Evolutionary conservation across 2,329 filamentous ascomycete species (phyloP).

Genomic region (Aspergillus tamarii): DNA sequence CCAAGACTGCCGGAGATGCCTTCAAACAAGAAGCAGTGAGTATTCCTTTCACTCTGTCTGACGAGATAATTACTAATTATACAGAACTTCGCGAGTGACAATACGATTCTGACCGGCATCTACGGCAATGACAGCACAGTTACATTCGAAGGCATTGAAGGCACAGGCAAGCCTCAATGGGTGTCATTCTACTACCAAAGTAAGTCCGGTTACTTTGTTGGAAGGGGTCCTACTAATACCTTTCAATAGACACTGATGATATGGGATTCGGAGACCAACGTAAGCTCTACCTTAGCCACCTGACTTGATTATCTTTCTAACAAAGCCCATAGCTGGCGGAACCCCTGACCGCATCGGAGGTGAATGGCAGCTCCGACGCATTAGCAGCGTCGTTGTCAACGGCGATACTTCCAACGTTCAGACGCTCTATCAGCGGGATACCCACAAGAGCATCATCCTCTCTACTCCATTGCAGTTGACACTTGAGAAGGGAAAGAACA

Average conservation of each 20-base stretch:
- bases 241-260: conserved; percentile 25
- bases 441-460: conserved; percentile 63
- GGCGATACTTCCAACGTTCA: conserved; percentile 53
- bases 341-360: conserved; percentile 63
- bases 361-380: conserved; percentile 61
- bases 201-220: background rate
- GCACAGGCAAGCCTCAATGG: conserved; percentile 58
- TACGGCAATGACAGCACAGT: conserved; percentile 59
- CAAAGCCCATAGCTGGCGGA: conserved; percentile 47
- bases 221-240: background rate
- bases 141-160: conserved; percentile 54
- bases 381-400: conserved; percentile 64
- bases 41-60: background rate
- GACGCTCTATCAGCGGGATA: conserved; percentile 58
- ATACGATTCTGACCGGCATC: conserved; percentile 56
- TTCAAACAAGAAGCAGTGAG: conserved; percentile 58
- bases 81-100: conserved; percentile 52
- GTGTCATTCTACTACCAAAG: conserved; percentile 62
- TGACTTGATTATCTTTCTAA: background rate
- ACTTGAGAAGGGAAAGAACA: conserved; percentile 54
- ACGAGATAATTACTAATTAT: background rate
- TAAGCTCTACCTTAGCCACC: conserved; percentile 6
- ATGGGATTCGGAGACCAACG: conserved; percentile 32
- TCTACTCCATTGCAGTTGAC: conserved; percentile 60
- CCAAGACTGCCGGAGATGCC: conserved; percentile 50